Conservation (phyloP, 2,329 filamentous ascomycete genomes). For the Ophioceras dolichostomum region DNA sequence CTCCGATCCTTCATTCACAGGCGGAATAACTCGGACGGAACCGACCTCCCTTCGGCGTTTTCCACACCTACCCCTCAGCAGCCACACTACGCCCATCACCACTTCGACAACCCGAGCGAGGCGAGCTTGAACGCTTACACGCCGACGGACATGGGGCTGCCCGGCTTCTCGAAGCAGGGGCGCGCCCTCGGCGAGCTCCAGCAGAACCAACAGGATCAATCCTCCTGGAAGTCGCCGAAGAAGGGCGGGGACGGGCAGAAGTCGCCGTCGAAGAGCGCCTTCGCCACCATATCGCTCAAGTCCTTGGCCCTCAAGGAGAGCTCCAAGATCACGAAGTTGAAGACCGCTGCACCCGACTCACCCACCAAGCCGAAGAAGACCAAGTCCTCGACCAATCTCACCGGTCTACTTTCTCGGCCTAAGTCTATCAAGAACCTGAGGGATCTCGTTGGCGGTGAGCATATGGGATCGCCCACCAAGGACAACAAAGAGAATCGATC, state of each 20-base stretch:
- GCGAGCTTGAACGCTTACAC: conserved; percentile 1
- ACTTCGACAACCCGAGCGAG: conserved; percentile 13
- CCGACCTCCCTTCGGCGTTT: conserved; percentile 16
- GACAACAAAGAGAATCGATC: conserved; percentile 81
- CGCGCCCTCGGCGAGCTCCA: conserved; percentile 43
- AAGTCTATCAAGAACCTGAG: conserved; percentile 61
- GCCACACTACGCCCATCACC: conserved; percentile 7
- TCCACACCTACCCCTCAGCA: conserved; percentile 11
- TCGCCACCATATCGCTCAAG: conserved; percentile 31
- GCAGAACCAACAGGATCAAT: conserved; percentile 36
- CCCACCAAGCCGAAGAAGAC: conserved; percentile 60
- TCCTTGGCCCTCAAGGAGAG: conserved; percentile 24
- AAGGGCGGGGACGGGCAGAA: conserved; percentile 18
- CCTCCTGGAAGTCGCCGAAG: conserved; percentile 26
- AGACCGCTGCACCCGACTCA: conserved; percentile 23
- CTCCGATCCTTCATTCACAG: conserved; percentile 37
- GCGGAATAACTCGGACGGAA: conserved; percentile 29
- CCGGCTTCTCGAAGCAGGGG: conserved; percentile 24
- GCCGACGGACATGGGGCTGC: conserved; percentile 12
- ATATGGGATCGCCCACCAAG: conserved; percentile 28
- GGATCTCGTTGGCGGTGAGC: conserved; percentile 19
- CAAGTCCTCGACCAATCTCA: conserved; percentile 77
- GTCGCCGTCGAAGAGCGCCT: conserved; percentile 31
- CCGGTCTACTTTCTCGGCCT: conserved; percentile 59
- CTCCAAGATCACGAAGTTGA: conserved; percentile 23